Evolutionary conservation across 768 basidiomycete genomes (phyloP), one percentile per base, ranked within the genome.

Genomic region (Termitomyces sp.): DNA sequence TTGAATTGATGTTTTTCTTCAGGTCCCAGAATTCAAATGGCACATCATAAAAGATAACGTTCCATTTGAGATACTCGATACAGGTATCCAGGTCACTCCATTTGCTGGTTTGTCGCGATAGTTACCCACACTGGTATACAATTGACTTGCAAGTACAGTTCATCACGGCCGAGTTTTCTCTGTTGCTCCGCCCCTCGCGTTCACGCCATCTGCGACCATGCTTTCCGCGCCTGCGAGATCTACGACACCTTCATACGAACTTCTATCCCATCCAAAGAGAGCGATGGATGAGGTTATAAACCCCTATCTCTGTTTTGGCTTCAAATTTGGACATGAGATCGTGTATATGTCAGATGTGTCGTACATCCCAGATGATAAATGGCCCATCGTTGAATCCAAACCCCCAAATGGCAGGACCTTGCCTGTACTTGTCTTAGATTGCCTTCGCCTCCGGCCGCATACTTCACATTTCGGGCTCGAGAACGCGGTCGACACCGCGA

Each of bases 21-120:
- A 94, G 87, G 87, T 95, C 13, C 93, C 93, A 6, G 86, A 90
- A 63, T 88, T 95, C 69, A 80, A 81, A 67, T 95, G 90, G 89
- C 89, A 91, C 66, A 84, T 95, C 55, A 86, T 95, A 65, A 81
- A 86, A 46, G 85, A 92, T 63, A 80, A 80, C 18, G 77, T 81
- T 28, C 80, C 86, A 2, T 91, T 94, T 64, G 84, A 88, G 58
- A 84, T 94, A 28, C 79, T 76, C 55, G 80, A 83, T 57, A 89
- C 85, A 3, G 86, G 84, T 4, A 80, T 92, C 61, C 66, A 73
- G 54, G 72, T 92, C 11, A 86, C 83, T 11, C 90, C 91, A 7
- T 85, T 92, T 68, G 75, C 76, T 69, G 89, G 89, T 88, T 65
- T 64, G 83, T 64, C 2, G 12, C 35, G 24, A 20, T 45, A 52